These are phyloP conservation scores for Cinnamomum micranthum DNA, from an alignment of 164 flowering plant genomes.

Conservation along the genomic window DNA sequence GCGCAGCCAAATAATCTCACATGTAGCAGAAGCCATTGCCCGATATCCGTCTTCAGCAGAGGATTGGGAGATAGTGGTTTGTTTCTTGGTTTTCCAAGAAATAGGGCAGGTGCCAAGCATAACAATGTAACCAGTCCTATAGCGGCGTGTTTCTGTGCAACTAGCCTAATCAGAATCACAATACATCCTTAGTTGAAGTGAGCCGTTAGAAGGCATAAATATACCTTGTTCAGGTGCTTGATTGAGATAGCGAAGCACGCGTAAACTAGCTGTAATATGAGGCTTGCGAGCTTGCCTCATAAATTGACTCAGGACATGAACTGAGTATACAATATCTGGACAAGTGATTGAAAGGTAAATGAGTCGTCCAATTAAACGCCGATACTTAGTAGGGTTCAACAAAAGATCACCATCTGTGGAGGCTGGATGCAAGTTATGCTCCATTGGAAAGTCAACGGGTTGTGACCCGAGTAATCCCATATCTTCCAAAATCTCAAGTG, in stretches of 20 bases:
- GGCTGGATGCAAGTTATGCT: background rate
- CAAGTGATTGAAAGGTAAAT: background rate
- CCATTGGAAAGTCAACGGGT: background rate
- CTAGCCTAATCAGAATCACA: slow-evolving; percentile 7
- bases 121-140: background rate
- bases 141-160: background rate
- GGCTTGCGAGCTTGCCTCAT: background rate
- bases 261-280: slow-evolving; percentile 9
- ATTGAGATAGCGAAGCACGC: slow-evolving; percentile 5
- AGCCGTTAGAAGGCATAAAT: background rate
- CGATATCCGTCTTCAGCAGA: slow-evolving; percentile 9
- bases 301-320: slow-evolving; percentile 2
- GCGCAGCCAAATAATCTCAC: background rate
- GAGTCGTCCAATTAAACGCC: background rate
- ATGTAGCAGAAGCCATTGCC: slow-evolving; percentile 8
- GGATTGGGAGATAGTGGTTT: background rate
- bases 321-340: background rate
- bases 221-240: background rate
- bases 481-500: background rate
- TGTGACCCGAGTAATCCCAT: background rate
- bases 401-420: background rate
- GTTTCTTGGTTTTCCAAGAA: slow-evolving; percentile 13
- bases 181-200: background rate
- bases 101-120: background rate
- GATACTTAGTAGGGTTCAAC: background rate